Evolutionary conservation across 108 stramenopile species (phyloP).

Genomic region (Conticribra weissflogii): DNA sequence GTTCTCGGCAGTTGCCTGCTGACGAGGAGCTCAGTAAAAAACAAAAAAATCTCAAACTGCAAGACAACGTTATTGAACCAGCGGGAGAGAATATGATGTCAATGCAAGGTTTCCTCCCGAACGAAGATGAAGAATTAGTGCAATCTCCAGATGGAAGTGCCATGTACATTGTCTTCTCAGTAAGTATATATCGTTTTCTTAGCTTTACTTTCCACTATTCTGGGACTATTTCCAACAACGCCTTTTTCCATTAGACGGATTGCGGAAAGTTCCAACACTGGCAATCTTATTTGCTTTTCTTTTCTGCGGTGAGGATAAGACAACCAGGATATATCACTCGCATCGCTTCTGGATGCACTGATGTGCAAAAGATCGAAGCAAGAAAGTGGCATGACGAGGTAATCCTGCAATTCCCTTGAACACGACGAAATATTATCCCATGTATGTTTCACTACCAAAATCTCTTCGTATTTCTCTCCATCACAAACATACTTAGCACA

Average conservation of each 20-base stretch:
- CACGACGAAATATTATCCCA: neutral
- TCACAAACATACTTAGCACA: constrained; percentile 24
- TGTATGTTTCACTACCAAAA: neutral
- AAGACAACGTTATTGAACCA: constrained; percentile 29
- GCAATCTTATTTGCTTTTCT: constrained; percentile 93
- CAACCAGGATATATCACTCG: constrained; percentile 92
- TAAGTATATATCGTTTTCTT: no score
- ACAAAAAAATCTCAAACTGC: neutral
- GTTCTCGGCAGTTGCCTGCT: neutral
- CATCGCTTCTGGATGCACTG: constrained; percentile 82
- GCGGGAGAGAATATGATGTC: constrained; percentile 41
- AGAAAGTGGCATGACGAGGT: constrained; percentile 38
- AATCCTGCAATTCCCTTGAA: neutral
- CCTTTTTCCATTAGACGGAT: no score
- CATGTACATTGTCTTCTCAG: constrained; percentile 61
- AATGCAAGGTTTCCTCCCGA: constrained; percentile 28
- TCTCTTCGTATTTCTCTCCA: neutral
- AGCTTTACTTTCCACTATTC: no score
- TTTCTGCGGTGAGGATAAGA: constrained; percentile 65
- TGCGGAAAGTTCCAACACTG: constrained; percentile 91
- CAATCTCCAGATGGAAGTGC: constrained; percentile 21
- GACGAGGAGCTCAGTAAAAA: neutral
- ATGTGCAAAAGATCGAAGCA: constrained; percentile 41
- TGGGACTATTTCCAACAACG: no score
- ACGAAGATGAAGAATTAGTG: constrained; percentile 39